A percentile compares a stretch with the other conserved stretches of the same genome.
Evolutionary conservation across 2,329 filamentous ascomycete species (phyloP).

Genomic region (Colletotrichum orchidophilum): DNA sequence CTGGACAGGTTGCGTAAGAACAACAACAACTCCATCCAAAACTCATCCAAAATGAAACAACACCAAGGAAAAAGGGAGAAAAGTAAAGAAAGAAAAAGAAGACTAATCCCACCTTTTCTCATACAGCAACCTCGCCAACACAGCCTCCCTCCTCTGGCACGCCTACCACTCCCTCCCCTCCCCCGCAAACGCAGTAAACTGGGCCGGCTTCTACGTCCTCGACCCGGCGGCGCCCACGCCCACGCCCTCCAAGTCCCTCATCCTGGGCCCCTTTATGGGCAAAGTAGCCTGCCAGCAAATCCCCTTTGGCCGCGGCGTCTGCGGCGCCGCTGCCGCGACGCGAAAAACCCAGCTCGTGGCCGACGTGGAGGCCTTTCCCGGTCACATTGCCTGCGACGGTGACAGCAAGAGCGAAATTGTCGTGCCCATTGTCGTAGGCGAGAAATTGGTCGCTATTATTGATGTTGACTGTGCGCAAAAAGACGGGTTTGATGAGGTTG

Average conservation of each 20-base stretch:
- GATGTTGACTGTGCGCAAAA: slow-evolving; percentile 79
- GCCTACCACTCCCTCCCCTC: slow-evolving; percentile 76
- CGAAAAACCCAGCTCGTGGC: slow-evolving; percentile 71
- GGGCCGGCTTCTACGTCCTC: slow-evolving; percentile 82
- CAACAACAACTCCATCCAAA: too few relatives aligned
- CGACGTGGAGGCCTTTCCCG: slow-evolving; percentile 79
- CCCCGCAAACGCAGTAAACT: slow-evolving; percentile 77
- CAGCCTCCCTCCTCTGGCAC: slow-evolving; percentile 81
- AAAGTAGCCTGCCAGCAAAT: slow-evolving; percentile 85
- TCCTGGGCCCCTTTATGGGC: slow-evolving; percentile 83
- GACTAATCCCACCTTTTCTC: not conserved
- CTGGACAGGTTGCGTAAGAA: not conserved
- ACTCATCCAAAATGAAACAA: too few relatives aligned
- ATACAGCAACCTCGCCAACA: slow-evolving; percentile 77
- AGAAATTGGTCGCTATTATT: slow-evolving; percentile 75
- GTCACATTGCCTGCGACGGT: slow-evolving; percentile 84
- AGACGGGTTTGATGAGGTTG: slow-evolving; percentile 75
- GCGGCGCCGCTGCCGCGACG: slow-evolving; percentile 73
- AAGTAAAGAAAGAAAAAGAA: not conserved
- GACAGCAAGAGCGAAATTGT: slow-evolving; percentile 84
- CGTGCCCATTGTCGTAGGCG: slow-evolving; percentile 69
- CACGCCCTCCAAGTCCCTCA: slow-evolving; percentile 60
- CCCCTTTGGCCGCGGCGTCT: slow-evolving; percentile 77
- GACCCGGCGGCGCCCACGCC: slow-evolving; percentile 52
- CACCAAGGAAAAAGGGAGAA: not conserved